Base-by-base conservation (phyloP, 2,329 filamentous ascomycete species). In the Teratosphaeriaceae sp. region DNA sequence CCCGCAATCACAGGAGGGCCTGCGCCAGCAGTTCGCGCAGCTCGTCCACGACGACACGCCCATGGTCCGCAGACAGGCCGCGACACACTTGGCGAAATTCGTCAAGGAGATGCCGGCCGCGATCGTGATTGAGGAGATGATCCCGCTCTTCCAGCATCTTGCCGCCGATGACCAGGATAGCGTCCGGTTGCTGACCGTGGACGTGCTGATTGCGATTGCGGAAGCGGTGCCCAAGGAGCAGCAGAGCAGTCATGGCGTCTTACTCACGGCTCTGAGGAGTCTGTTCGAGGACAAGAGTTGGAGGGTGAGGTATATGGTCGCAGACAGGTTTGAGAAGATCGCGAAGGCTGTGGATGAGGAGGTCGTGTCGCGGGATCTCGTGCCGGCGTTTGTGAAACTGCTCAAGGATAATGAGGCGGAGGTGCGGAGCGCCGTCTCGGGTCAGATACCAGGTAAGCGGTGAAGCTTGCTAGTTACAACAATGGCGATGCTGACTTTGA, bases 261-360 rank as follows among this genome's bases (percentile, higher is more conserved):
- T 98, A 45, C 74, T 98, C 59, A 90, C 87, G 39, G 88, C 90
- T 35, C 72, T 98, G 60, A 84, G 92, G 58, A 94, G 80, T 69
- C 70, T 98, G 61, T 97, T 98, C 69, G 92, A 96, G 61, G 92
- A 98, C 67, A 98, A 97, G 79, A 97, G 92, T 72, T 98, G 92
- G 92, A 82, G 92, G 61, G 92, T 98, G 47, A 81, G 92, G 64
- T 98, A 97, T 69, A 98, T 98, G 92, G 92, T 98, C 57, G 92
- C 92, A 38, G 92, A 98, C 67, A 81, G 88, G 64, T 98, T 96
- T 62, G 92, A 98, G 69, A 96, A 97, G 88, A 94, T 98, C 65
- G 92, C 92, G 50, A 97, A 96, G 74, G 92, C 92, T 23, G 92
- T 98, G 39, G 89, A 97, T 61, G 90, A 97, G 56, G 92, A 98